Evolutionary conservation across 2,329 filamentous ascomycete genomes (phyloP).

Genomic region (Ophiognomonia clavigignenti-juglandacearum): DNA sequence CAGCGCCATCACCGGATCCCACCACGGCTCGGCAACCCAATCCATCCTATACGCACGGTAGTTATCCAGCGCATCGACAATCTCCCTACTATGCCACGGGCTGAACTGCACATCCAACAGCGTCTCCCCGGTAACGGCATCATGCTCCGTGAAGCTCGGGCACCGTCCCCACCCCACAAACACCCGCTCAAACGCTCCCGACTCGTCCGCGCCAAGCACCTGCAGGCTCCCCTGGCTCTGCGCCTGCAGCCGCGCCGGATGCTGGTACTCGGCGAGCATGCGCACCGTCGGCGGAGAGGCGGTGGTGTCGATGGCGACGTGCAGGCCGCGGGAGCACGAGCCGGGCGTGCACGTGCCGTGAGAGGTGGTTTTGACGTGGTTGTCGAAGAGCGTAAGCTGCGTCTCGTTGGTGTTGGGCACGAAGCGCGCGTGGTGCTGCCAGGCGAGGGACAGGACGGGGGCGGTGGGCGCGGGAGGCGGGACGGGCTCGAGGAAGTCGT

Average conservation of each 20-base stretch:
- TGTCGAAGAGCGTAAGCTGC: constrained; percentile 40
- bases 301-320: constrained; percentile 32
- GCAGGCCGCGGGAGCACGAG: constrained; percentile 29
- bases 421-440: constrained; percentile 44
- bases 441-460: constrained; percentile 25
- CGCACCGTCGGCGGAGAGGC: constrained; percentile 34
- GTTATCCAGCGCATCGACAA: constrained; percentile 16
- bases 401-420: constrained; percentile 24
- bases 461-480: not conserved
- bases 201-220: constrained; percentile 18
- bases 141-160: constrained; percentile 42
- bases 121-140: constrained; percentile 27
- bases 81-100: constrained; percentile 22
- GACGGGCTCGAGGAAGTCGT: constrained; percentile 32
- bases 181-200: constrained; percentile 23
- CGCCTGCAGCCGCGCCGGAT: constrained; percentile 29
- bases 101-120: constrained; percentile 37
- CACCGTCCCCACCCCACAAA: constrained; percentile 42
- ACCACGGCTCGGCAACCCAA: constrained; percentile 24
- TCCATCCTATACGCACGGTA: constrained; percentile 25
- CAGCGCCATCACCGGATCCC: constrained; percentile 20
- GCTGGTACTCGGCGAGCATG: constrained; percentile 33
- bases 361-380: constrained; percentile 31
- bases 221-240: constrained; percentile 37
- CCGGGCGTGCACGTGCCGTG: constrained; percentile 16